Base-by-base conservation (phyloP, 306 rosid species). In the Geum urbanum region DNA sequence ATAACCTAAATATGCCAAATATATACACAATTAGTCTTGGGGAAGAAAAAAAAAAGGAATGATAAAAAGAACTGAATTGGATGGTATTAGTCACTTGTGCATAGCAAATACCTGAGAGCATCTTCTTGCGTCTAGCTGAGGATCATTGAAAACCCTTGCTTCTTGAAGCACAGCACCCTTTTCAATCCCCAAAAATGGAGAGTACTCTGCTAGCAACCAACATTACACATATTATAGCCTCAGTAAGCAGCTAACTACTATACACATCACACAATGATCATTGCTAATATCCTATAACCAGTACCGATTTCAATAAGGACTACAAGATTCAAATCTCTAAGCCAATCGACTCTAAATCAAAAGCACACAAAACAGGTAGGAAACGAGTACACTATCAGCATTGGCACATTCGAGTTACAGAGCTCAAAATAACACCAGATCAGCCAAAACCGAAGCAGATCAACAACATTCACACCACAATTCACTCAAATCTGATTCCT, bases 111-210 rank as follows among this genome's bases (percentile, higher is more conserved):
- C 99, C 96, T 94, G 99, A 51, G 99, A 91, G 86, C 99, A 94
- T 83, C 95, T 87, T 81, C 96, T 91, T 14, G 99, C 77, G 74
- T 94, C 96, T 55, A 94, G 90, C 69, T 91, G 99, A 37, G 99
- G 99, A 70, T 94, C 99, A 81, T 95, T 91, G 70, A 94, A 94
- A 82, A 94, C 99, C 72, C 99, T 83, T 70, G 99, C 97, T 78
- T 94, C 99, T 85, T 91, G 99, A 80, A 94, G 96, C 74, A 91
- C 97, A 64, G 95, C 92, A 39, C 97, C 99, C 86, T 94, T 94
- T 71, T 94, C 99, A 47, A 94, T 94, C 66, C 99, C 99, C 84
- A 86, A 4, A 73, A 94, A 94, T 8, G 99, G 99, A 53, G 96
- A 89, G 78, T 91, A 94, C 47, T 94, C 97, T 11, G 78, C 95